A percentile compares a stretch with the other conserved stretches of the same genome.
Conservation (phyloP, 2,329 filamentous ascomycete species). For the Clonostachys rosea region DNA sequence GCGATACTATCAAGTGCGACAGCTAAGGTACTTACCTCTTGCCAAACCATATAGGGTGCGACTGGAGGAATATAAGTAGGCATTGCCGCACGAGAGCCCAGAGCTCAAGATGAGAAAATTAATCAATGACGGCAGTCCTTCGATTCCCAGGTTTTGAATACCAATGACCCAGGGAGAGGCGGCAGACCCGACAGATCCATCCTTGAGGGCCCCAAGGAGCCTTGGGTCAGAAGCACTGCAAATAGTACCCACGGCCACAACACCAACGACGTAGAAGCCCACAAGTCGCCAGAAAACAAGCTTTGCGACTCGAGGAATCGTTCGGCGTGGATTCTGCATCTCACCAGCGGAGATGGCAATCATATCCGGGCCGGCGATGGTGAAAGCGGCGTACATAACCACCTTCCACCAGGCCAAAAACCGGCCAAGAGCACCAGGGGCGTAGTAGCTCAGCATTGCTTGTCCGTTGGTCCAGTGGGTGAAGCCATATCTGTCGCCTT, state of each 20-base stretch:
- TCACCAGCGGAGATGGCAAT: conserved; percentile 61
- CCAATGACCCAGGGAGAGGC: conserved; percentile 55
- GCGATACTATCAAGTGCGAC: too few relatives aligned
- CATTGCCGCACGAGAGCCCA: conserved; percentile 42
- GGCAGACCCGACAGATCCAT: conserved; percentile 27
- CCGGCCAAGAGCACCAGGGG: conserved; percentile 56
- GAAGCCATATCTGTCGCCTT: conserved; percentile 69
- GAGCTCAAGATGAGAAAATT: conserved; percentile 45
- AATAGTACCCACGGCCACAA: conserved; percentile 23
- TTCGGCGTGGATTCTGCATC: conserved; percentile 41
- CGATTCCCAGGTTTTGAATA: conserved; percentile 47
- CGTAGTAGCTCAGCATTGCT: conserved; percentile 63
- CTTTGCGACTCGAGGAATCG: conserved; percentile 40
- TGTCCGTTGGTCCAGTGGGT: conserved; percentile 63
- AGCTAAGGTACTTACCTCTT: too few relatives aligned
- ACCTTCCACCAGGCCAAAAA: conserved; percentile 64
- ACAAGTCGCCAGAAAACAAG: conserved; percentile 18
- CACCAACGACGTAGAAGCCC: conserved; percentile 20
- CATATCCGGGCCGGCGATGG: conserved; percentile 58
- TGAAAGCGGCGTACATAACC: conserved; percentile 36
- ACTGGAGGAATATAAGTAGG: conserved; percentile 45
- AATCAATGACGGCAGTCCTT: conserved; percentile 51
- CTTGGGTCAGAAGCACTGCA: conserved; percentile 19
- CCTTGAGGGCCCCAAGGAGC: conserved; percentile 33
- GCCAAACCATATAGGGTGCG: conserved; percentile 46